Base-by-base conservation (phyloP, 1,284 basidiomycete species). In the Salmacisia buchloeana region DNA sequence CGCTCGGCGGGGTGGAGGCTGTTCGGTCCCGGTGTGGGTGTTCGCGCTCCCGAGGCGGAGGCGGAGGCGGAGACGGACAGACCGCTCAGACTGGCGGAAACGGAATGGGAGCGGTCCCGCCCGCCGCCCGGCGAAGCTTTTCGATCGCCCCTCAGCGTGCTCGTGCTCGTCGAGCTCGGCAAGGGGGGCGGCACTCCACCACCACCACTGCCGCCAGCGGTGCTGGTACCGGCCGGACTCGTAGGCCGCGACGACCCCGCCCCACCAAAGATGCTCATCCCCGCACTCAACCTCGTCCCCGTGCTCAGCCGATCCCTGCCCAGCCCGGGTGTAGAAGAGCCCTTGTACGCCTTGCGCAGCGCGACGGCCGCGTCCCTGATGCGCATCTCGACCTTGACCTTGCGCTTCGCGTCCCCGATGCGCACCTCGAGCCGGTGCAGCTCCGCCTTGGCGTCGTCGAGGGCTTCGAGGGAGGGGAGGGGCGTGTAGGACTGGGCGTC, bases 281-380 rank as follows among this genome's bases (percentile, higher is more conserved):
- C 56, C 10, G 18, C 29, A 10, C 25, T 33, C 39, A 41, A 36
- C 27, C 56, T 57, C 36, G 31, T 33, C n/a, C 54, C 36, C 36
- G 54, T 36, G 34, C 35, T 58, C 39, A 36, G 35, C 41, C 41
- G 41, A 18, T 38, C 36, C 36, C 41, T 43, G 7, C 41, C 41
- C 6, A 43, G 23, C 7, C 41, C 41, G 18, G 41, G 23, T 33
- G 41, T n/a, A 15, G 41, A 43, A 43, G 41, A 43, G 6, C 12
- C 41, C 7, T 68, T 63, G 58, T 69, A 66, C 56, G 71, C 70
- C 34, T 64, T 71, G 43, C 72, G 69, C 9, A 75, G 62, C 25
- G 70, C 70, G n/a, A 72, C 65, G 35, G 73, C 72, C 21, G 72
- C 73, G 46, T 75, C 73, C 21, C 72, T 62, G 34, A 75, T 71